These are phyloP conservation scores for Clausena lansium DNA, from an alignment of 345 rosid genomes.

Conservation along the genomic window DNA sequence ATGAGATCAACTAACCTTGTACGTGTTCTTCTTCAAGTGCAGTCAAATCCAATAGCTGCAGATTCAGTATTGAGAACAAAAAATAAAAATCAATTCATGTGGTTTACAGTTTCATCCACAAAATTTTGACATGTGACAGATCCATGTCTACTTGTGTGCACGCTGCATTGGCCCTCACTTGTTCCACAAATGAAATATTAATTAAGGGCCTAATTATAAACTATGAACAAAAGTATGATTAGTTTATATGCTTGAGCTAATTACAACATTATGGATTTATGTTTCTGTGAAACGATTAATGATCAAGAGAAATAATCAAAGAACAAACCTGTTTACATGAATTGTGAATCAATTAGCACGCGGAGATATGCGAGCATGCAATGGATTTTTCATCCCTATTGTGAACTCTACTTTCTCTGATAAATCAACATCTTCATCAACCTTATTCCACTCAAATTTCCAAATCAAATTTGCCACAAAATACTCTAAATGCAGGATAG, in stretches of 20 bases:
- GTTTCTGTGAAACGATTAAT: too few species aligned
- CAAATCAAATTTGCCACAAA: constrained; percentile 24
- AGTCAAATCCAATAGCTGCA: too few species aligned
- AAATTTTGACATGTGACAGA: neutral
- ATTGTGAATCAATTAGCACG: neutral
- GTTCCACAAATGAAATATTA: too few species aligned
- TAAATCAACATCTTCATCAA: constrained; percentile 18
- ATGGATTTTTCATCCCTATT: constrained; percentile 14
- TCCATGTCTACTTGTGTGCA: neutral
- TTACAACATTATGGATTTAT: too few species aligned
- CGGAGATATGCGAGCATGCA: constrained; percentile 1
- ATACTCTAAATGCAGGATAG: constrained; percentile 20
- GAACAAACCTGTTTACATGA: neutral
- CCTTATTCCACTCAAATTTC: constrained; percentile 20
- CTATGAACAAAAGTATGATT: too few species aligned
- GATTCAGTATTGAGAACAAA: too few species aligned
- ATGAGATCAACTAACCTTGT: too few species aligned
- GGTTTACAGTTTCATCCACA: neutral
- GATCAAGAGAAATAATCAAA: neutral
- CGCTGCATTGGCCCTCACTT: too few species aligned
- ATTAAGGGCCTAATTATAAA: too few species aligned
- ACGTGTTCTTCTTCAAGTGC: too few species aligned
- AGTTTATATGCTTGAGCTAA: too few species aligned
- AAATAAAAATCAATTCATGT: too few species aligned
- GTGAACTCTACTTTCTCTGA: constrained; percentile 18